Conservation (phyloP, 176 grass and related monocot genomes). For the Carex littledalei region DNA sequence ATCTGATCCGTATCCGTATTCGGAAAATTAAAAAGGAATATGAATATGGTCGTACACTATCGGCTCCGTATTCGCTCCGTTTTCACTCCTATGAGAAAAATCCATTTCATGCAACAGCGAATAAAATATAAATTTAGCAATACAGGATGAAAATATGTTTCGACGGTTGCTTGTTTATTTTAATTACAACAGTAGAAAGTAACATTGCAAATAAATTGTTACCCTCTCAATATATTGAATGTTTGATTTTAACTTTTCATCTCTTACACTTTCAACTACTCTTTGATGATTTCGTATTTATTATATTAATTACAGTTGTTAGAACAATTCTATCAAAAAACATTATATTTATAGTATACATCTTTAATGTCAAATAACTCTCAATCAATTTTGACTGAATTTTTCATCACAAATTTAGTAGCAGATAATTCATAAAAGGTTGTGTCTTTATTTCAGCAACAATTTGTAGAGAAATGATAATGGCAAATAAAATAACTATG, state of each 20-base stretch:
- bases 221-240: background rate
- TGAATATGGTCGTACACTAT: too few relatives aligned
- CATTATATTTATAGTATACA: background rate
- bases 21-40: too few relatives aligned
- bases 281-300: background rate
- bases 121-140: background rate
- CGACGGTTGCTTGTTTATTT: background rate
- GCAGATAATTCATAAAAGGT: background rate
- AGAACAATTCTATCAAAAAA: background rate
- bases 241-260: background rate
- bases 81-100: too few relatives aligned
- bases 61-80: too few relatives aligned
- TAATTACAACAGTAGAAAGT: too few relatives aligned
- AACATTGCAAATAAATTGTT: background rate
- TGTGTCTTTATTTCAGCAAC: background rate
- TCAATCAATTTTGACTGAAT: background rate
- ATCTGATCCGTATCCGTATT: too few relatives aligned
- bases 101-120: background rate
- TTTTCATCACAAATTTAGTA: background rate
- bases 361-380: background rate
- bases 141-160: background rate
- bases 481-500: background rate
- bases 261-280: background rate
- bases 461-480: background rate
- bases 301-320: background rate